Percentiles rank a stretch among this genome's conserved stretches.
Conservation (phyloP, 768 basidiomycete genomes). For the Lactarius indigo region DNA sequence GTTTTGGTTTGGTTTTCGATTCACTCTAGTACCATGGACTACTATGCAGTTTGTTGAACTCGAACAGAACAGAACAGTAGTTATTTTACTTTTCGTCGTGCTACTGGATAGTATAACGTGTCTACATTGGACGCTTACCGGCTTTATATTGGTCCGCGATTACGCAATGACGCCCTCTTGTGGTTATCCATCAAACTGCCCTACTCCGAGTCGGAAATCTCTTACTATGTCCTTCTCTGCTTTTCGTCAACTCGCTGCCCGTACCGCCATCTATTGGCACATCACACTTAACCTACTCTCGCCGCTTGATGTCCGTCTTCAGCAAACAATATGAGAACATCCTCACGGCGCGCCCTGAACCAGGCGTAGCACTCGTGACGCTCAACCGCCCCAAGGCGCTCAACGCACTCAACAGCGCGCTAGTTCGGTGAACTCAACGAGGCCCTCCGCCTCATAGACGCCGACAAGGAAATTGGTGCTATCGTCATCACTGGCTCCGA, state of each 20-base stretch:
- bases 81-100: background rate
- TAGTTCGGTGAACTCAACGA: conserved; percentile 81
- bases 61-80: conserved; percentile 12
- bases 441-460: conserved; percentile 54
- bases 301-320: conserved; percentile 51
- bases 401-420: conserved; percentile 79
- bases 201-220: background rate
- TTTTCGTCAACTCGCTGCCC: background rate
- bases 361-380: conserved; percentile 72
- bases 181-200: too few species aligned
- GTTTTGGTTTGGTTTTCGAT: background rate
- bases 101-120: conserved; percentile 10
- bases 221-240: conserved; percentile 6
- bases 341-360: conserved; percentile 63
- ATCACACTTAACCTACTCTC: background rate
- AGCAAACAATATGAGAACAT: conserved; percentile 56
- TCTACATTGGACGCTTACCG: conserved; percentile 4
- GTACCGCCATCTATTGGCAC: background rate
- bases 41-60: conserved; percentile 1
- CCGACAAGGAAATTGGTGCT: conserved; percentile 69
- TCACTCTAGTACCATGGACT: background rate
- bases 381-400: conserved; percentile 87
- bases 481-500: conserved; percentile 92
- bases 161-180: background rate
- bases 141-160: background rate